Base-by-base conservation (phyloP, 768 basidiomycete genomes). In the Rhizopogon roseolus region DNA sequence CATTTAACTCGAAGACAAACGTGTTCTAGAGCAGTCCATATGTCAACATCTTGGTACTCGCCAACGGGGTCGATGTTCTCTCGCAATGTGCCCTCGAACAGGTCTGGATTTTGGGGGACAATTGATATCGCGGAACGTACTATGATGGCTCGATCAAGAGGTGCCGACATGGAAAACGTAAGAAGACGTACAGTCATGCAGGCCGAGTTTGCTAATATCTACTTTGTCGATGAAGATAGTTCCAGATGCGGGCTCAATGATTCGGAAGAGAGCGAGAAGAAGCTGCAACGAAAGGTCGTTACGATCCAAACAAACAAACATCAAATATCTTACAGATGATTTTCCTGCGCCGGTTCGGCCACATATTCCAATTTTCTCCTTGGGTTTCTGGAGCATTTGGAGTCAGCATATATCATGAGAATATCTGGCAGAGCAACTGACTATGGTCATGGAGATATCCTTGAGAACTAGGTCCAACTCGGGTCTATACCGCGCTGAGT, bases 41-140 rank as follows among this genome's bases (percentile, higher is more conserved):
- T 90, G 55, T 91, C 87, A 1, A 71, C 79, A 67, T 98, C 95
- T 16, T 77, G 73, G 56, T 90, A 72, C 54, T 78, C 73, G 1
- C 87, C 86, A 16, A 88, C 79, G 8, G 94, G 95, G 67, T 97
- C 95, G 53, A 97, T 87, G 63, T 97, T 97, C 60, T 93, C 85
- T 52, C 92, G 80, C 13, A 93, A 68, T 0, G 85, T 85, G 4
- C 88, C 88, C 63, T 85, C 84, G 57, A 86, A 86, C 22, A 87
- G 62, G 63, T 86, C 85, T 3, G 84, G 81, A 57, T 73, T 84
- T 67, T 95, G 92, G 2, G 92, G 92, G 14, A 94, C 91, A 63
- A 95, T 95, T 2, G 89, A 88, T 54, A 95, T 84, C 34, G 78
- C 77, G 4, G 86, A 86, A 8, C 90, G 83, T 45, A 93, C 89